phyloP scores from a whole-genome alignment of 2,329 filamentous ascomycete genomes.

The Ramularia collo-cygni region DNA sequence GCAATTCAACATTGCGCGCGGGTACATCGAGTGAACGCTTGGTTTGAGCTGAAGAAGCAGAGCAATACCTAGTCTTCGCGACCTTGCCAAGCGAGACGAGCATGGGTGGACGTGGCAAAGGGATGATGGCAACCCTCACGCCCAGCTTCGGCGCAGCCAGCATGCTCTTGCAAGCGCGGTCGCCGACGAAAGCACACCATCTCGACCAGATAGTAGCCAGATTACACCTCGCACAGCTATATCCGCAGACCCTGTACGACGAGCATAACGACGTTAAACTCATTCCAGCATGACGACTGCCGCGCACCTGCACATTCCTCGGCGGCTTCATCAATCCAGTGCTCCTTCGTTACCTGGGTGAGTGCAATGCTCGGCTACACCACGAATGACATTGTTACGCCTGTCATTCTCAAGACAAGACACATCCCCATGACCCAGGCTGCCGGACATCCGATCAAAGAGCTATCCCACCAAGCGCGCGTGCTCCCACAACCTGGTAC shows the following conservation, averaged over 20 bases:
- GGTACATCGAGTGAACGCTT: too few relatives aligned
- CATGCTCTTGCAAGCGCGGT: background rate
- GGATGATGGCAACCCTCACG: constrained; percentile 1
- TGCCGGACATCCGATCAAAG: constrained; percentile 11
- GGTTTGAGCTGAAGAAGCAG: too few relatives aligned
- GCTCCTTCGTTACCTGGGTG: constrained; percentile 18
- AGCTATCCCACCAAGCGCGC: background rate
- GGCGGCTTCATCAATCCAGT: constrained; percentile 4
- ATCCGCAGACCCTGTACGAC: constrained; percentile 1
- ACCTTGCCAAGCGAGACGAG: too few relatives aligned
- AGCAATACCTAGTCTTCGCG: too few relatives aligned
- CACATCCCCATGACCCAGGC: constrained; percentile 16
- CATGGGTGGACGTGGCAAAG: constrained; percentile 1
- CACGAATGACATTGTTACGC: constrained; percentile 22
- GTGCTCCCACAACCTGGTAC: constrained; percentile 9
- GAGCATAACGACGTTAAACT: constrained; percentile 4
- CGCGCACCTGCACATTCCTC: constrained; percentile 8
- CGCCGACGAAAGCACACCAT: background rate
- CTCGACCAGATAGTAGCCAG: constrained; percentile 2
- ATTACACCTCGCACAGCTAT: background rate
- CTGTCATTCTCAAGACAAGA: constrained; percentile 23
- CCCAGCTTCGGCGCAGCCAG: too few relatives aligned
- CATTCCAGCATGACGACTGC: constrained; percentile 11
- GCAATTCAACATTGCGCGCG: too few relatives aligned
- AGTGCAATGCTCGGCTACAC: constrained; percentile 6